phyloP scores from a whole-genome alignment of 345 rosid species.

The Eucalyptus dawsonii region DNA sequence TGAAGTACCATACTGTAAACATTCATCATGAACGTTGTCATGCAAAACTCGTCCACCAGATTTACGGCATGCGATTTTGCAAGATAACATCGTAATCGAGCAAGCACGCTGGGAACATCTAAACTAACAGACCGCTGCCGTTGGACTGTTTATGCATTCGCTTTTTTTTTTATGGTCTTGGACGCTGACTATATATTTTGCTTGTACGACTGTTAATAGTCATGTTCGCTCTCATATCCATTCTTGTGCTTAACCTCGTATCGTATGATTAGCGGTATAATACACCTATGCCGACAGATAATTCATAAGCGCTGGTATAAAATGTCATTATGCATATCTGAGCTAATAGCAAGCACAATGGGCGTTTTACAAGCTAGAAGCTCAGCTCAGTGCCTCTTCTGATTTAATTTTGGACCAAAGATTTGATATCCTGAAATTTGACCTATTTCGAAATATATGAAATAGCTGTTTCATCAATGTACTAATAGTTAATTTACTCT shows the following conservation, averaged over 20 bases:
- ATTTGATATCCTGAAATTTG: too few species aligned
- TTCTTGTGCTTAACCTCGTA: neutral
- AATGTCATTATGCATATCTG: neutral
- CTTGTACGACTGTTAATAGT: neutral
- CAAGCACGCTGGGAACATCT: neutral
- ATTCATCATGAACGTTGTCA: neutral
- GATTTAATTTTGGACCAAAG: neutral
- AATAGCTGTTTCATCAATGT: too few species aligned
- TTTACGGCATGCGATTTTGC: neutral
- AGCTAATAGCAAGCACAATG: neutral
- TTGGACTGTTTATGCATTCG: neutral
- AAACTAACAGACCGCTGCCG: neutral
- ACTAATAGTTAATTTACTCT: too few species aligned
- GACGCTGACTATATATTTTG: neutral
- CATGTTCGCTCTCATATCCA: neutral
- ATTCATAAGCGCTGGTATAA: neutral
- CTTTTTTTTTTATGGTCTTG: neutral
- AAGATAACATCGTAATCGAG: neutral
- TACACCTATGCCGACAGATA: neutral
- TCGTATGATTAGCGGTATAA: neutral
- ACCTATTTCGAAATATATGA: too few species aligned
- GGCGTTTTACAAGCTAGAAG: neutral
- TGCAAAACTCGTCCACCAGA: neutral
- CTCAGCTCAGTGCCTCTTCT: neutral
- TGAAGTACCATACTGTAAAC: neutral